Evolutionary conservation across 225 moss, liverwort and hornwort genomes (phyloP).

Genomic region (Sphagnum contortum): DNA sequence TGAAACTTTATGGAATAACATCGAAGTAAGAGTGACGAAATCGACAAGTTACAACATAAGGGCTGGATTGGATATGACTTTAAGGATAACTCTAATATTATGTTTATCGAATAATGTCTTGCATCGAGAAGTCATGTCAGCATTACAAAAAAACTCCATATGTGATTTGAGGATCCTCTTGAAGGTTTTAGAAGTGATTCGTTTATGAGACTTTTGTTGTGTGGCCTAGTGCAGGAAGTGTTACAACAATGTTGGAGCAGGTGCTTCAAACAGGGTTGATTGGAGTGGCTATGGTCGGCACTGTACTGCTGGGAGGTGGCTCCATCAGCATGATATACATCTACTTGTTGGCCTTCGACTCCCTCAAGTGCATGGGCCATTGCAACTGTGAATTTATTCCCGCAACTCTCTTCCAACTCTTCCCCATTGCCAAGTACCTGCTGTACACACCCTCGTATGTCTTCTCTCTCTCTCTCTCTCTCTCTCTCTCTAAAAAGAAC

Average conservation of each 20-base stretch:
- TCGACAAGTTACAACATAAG: no score
- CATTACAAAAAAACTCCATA: no score
- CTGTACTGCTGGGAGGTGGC: conserved; percentile 36
- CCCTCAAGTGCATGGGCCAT: conserved; percentile 66
- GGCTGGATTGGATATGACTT: no score
- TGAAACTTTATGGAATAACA: no score
- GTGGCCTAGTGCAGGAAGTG: conserved; percentile 22
- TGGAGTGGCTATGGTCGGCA: conserved; percentile 40
- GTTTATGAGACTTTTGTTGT: no score
- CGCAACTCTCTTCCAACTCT: conserved; percentile 6
- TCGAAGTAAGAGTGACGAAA: no score
- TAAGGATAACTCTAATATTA: no score
- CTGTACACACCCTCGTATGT: conserved; percentile 90
- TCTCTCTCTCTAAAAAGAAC: neutral
- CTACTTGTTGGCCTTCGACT: conserved; percentile 61
- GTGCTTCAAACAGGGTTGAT: conserved; percentile 40
- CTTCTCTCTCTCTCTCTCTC: neutral
- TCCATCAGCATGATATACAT: conserved; percentile 70
- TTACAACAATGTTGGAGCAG: conserved; percentile 72
- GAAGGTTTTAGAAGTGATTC: no score
- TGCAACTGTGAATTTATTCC: conserved; percentile 65
- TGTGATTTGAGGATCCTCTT: no score
- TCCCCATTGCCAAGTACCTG: conserved; percentile 58
- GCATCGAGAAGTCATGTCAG: no score
- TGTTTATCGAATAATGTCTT: no score